Evolutionary conservation across 2,329 filamentous ascomycete genomes (phyloP).

Genomic region (Trichoderma aggressivum): DNA sequence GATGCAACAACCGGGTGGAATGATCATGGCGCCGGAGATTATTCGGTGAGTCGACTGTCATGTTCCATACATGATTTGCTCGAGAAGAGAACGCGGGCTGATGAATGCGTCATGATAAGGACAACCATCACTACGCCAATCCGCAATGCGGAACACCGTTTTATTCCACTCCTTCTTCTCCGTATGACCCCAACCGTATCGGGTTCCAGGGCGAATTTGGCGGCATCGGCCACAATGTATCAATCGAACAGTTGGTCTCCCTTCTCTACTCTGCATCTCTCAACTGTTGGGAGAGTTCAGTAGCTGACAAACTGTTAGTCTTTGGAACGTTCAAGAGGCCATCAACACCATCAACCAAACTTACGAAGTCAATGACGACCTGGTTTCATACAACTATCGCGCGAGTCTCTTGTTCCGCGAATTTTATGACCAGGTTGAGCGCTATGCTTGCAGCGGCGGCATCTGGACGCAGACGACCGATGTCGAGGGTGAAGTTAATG

Average conservation of each 20-base stretch:
- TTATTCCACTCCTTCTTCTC: slow-evolving; percentile 55
- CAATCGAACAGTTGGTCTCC: slow-evolving; percentile 53
- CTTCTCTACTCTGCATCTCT: neutral
- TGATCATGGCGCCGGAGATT: slow-evolving; percentile 67
- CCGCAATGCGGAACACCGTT: slow-evolving; percentile 69
- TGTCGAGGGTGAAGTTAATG: slow-evolving; percentile 72
- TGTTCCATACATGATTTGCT: neutral
- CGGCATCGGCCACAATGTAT: slow-evolving; percentile 63
- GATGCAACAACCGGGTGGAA: slow-evolving; percentile 63
- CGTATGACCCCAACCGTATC: slow-evolving; percentile 57
- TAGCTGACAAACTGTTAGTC: slow-evolving; percentile 34
- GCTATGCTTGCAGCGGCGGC: slow-evolving; percentile 62
- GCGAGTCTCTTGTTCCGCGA: slow-evolving; percentile 58
- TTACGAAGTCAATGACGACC: slow-evolving; percentile 60
- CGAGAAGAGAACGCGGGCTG: neutral
- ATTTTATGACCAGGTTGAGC: slow-evolving; percentile 57
- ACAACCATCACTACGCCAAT: slow-evolving; percentile 70
- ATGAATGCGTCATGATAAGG: slow-evolving; percentile 33
- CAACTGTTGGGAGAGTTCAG: neutral
- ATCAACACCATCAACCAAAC: slow-evolving; percentile 62
- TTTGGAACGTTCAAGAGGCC: slow-evolving; percentile 61
- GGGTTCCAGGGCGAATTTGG: slow-evolving; percentile 71
- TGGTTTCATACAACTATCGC: slow-evolving; percentile 65
- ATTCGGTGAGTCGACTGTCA: slow-evolving; percentile 34
- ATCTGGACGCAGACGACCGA: slow-evolving; percentile 74